phyloP scores from a whole-genome alignment of 768 basidiomycete genomes.

The Pholiota molesta region DNA sequence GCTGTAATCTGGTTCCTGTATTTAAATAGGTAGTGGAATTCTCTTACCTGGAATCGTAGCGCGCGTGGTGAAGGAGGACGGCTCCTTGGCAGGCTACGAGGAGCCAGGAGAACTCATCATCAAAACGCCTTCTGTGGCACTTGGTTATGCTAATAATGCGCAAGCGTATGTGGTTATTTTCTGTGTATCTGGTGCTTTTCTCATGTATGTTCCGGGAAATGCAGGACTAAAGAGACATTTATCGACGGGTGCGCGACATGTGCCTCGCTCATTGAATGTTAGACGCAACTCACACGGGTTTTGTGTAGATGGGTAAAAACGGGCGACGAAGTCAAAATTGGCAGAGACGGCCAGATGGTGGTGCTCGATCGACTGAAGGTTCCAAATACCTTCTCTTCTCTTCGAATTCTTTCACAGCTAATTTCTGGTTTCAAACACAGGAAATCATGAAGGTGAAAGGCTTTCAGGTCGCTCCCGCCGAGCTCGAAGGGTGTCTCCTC shows the following conservation, averaged over 20 bases:
- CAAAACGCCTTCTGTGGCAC: constrained; percentile 54
- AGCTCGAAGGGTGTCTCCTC: constrained; percentile 68
- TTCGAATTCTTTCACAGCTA: neutral
- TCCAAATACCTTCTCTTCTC: neutral
- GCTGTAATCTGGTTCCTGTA: neutral
- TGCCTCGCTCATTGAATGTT: neutral
- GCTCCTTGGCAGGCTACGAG: constrained; percentile 52
- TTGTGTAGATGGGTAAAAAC: constrained; percentile 63
- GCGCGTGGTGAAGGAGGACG: constrained; percentile 60
- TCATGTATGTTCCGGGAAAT: neutral
- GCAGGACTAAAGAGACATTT: constrained; percentile 71
- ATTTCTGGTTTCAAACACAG: constrained; percentile 19
- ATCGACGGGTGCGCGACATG: constrained; percentile 53
- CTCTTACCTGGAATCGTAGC: constrained; percentile 58
- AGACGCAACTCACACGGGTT: neutral
- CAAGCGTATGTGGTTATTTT: constrained; percentile 53
- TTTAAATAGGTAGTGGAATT: constrained; percentile 47
- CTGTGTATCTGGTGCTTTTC: neutral
- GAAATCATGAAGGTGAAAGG: constrained; percentile 62
- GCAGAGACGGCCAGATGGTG: constrained; percentile 56
- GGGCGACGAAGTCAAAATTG: constrained; percentile 64
- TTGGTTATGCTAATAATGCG: constrained; percentile 60
- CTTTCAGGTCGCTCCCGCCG: constrained; percentile 77
- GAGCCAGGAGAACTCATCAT: constrained; percentile 66
- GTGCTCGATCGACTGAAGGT: constrained; percentile 70